Evolutionary conservation across 225 moss, liverwort and hornwort species (phyloP).

Genomic region (Polytrichum commune): DNA sequence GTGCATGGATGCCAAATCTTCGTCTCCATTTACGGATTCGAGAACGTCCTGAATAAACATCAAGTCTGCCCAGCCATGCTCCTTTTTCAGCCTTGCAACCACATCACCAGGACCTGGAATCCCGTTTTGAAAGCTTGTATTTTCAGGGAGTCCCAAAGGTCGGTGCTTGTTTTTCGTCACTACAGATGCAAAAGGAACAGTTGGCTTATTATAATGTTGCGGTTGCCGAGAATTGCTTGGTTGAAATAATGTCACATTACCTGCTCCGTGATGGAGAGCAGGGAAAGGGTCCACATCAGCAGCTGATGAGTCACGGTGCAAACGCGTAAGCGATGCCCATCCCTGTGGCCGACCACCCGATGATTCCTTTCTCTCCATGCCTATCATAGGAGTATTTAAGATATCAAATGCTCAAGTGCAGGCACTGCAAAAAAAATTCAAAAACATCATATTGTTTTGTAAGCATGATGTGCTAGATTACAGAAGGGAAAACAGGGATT

Average conservation of each 20-base stretch:
- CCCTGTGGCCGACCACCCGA: constrained; percentile 27
- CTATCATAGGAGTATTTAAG: no score
- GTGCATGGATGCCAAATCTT: constrained; percentile 33
- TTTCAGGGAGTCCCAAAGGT: background rate
- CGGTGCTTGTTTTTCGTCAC: constrained; percentile 14
- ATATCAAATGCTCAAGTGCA: no score
- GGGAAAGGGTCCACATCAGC: constrained; percentile 30
- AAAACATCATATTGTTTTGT: no score
- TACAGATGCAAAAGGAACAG: constrained; percentile 33
- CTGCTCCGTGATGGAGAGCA: constrained; percentile 5
- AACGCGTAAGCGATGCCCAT: constrained; percentile 50
- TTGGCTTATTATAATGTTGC: background rate
- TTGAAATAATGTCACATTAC: background rate
- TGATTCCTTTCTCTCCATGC: no score
- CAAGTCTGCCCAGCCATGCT: constrained; percentile 50
- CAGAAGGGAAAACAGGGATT: no score
- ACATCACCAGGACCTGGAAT: background rate
- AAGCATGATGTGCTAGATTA: no score
- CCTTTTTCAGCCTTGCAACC: constrained; percentile 34
- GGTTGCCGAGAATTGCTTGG: background rate
- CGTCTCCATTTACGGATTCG: constrained; percentile 38
- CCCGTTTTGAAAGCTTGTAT: constrained; percentile 8
- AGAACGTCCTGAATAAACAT: constrained; percentile 45
- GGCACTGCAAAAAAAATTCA: no score
- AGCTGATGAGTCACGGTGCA: background rate